Conservation (phyloP, 1,139 yeast species). For the Yamadazyma sp. region DNA sequence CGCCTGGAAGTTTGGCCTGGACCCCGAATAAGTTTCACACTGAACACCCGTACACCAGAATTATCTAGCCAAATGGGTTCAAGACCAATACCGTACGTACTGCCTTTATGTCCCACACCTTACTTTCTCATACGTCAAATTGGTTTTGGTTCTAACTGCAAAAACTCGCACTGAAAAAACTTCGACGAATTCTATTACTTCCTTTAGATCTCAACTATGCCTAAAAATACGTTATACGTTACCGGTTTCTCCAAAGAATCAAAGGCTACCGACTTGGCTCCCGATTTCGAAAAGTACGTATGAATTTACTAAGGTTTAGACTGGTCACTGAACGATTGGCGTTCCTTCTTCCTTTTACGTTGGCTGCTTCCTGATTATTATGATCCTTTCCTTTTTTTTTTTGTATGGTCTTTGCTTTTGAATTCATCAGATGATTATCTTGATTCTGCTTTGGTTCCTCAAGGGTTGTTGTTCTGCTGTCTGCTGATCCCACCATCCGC, state of each 20-base stretch:
- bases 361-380: constrained; percentile 6
- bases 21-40: too few species aligned
- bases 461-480: constrained; percentile 2
- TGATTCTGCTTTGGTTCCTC: constrained; percentile 4
- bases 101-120: too few species aligned
- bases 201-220: constrained; percentile 29
- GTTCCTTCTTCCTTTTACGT: background rate
- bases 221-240: constrained; percentile 58
- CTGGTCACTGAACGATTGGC: constrained; percentile 2
- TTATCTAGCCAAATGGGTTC: too few species aligned
- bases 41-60: too few species aligned
- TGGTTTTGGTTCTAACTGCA: too few species aligned
- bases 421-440: constrained; percentile 5
- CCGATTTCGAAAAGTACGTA: constrained; percentile 68
- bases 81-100: too few species aligned
- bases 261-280: constrained; percentile 66
- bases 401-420: background rate
- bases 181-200: background rate
- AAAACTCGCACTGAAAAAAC: too few species aligned
- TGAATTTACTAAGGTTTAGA: constrained; percentile 5
- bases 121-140: too few species aligned
- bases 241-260: constrained; percentile 62
- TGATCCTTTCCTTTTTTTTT: constrained; percentile 5
- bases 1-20: too few species aligned
- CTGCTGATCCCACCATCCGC: background rate